Evolutionary conservation across 2,329 filamentous ascomycete genomes (phyloP), one percentile per base, ranked within the genome.

Genomic region (Alternaria infectoria): DNA sequence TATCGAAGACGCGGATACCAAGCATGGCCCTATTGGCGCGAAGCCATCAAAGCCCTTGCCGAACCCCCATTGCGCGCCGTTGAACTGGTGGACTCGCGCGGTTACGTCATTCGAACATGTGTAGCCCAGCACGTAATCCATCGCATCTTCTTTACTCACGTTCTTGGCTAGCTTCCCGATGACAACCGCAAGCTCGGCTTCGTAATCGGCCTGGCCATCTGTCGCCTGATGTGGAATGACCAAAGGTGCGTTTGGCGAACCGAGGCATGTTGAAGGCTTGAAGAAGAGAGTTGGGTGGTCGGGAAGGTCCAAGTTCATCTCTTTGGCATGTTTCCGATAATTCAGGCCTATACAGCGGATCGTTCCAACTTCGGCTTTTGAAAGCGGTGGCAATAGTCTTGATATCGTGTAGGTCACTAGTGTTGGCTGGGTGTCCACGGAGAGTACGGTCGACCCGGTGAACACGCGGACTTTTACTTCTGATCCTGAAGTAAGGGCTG

Each of bases 31-130:
- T 1, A 87, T 47, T 0, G 86, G 86, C 0, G 84, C 83, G 62
- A 78, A 87, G 0, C 80, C 84, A 65, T 88, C 85, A 46, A 87
- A 87, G 0, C 84, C 68, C 66, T 87, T 87, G 5, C 81, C 82
- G 63, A 86, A 87, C 0, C 81, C 79, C 82, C 83, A 87, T 69
- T 88, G 86, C 0, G 74, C 77, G 5, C 62, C 60, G 15, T 57
- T 57, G 30, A 83, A 70, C 62, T 88, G 86, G 46, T 81, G 75
- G 56, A 84, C 83, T 0, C 86, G 80, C 0, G 82, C 80, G 0
- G 84, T 85, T 0, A 88, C 75, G 62, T 88, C 86, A 59, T 88
- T 88, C 8, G 83, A 84, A 17, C 74, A 76, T 0, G 83, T 85
- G 67, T 86, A 88, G 1, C 81, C 86, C 0, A 82, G 81, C 3